Evolutionary conservation across 148 eudicot genomes (phyloP), one percentile per base, ranked within the genome.

Genomic region (Pouteria glomerata): DNA sequence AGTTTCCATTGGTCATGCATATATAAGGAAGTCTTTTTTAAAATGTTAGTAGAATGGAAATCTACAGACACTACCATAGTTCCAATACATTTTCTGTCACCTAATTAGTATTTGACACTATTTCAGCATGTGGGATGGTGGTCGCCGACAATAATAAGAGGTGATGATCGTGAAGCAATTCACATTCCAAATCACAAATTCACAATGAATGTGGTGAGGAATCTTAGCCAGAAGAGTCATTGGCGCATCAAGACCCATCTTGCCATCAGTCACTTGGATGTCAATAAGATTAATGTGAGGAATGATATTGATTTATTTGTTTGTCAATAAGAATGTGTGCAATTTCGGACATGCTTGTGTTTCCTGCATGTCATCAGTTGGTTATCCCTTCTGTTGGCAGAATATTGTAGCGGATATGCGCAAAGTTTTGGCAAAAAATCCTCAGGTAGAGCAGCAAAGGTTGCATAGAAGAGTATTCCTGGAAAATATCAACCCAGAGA

Each of bases 331-430:
- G 51, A 19, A 51, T 66, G 19, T 60, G 13, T 26, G 66, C 59
- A n/a, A 50, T 34, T 16, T 14, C 21, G 0, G 23, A 27, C 26
- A 52, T 65, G 29, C 47, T 42, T 79, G 66, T 21, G 41, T 16
- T 75, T 63, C 52, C 70, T 57, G 66, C 44, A 18, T 64, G 51
- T 47, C 51, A 29, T 24, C 23, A 34, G 18, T 51, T 53, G 63
- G 30, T 58, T 6, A 15, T 73, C 24, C 58, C 52, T 26, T 59
- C 39, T 61, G 42, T 70, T 44, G 61, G 61, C 85, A 91, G 97
- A 84, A 68, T 70, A 91, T 91, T 83, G 92, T 89, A 77, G 97
- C 97, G 70, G 97, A 91, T 79, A 91, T 91, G 94, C 91, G 97
- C 50, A 91, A 91, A 81, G 94, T 91, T 78, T 79, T 91, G 86